Base-by-base conservation (phyloP, 306 rosid species). In the Quercus bicolor region DNA sequence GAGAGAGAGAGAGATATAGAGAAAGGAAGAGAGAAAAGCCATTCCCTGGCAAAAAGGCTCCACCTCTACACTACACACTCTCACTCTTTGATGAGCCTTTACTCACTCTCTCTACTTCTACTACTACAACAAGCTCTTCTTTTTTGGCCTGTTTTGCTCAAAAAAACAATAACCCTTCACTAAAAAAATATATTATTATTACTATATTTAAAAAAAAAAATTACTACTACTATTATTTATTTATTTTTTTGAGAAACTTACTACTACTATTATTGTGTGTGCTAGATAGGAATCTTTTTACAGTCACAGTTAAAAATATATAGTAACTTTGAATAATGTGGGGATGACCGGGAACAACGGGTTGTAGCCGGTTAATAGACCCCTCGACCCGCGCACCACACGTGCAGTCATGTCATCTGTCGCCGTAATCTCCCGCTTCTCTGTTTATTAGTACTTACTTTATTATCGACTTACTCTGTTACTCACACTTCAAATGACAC, bases 371-470 rank as follows among this genome's bases (percentile, higher is more conserved):
- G 86, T 88, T 56, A 75, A 66, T 78, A 21, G 75, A 48, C 76
- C 65, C 80, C 88, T 88, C 79, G 90, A 61, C 90, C 85, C 79
- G 77, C 78, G 86, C 83, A 69, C 83, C 88, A 78, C 94, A 86
- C 92, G 89, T 90, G 91, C 87, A 90, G 59, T 79, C 75, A 65
- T 60, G 79, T 78, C 78, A 75, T 55, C 65, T 88, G 86, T 83
- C 83, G 74, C 84, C 76, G 56, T 80, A 5, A 77, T 45, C 83
- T 66, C 60, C 48, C 75, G 54, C 24, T 72, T 61, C 75, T 16
- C 84, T 57, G 73, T 20, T 55, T 5, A 75, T 75, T 74, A 26
- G 28, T 26, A 62, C 60, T 77, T 75, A 65, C 45, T 83, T 57
- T 20, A 55, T 45, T 37, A 23, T 54, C 28, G n/a, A 57, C 6